phyloP scores from a whole-genome alignment of 805 yeast species.

The Ogataea kodamae region DNA sequence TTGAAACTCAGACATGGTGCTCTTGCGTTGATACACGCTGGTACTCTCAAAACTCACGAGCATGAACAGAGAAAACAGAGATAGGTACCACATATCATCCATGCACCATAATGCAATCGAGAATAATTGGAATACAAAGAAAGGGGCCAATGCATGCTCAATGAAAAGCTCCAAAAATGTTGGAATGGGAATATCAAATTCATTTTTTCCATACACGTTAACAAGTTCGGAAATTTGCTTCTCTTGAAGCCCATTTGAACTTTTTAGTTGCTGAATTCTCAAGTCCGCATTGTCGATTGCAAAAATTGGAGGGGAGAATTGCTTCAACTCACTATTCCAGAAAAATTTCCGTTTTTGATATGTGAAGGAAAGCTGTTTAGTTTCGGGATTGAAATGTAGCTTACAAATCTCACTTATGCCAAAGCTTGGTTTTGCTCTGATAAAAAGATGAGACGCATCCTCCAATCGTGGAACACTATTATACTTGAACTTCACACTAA shows the following conservation, averaged over 20 bases:
- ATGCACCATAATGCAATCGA: slow-evolving; percentile 94
- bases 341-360: slow-evolving; percentile 92
- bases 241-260: slow-evolving; percentile 33
- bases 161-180: slow-evolving; percentile 85
- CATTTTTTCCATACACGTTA: slow-evolving; percentile 77
- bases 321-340: slow-evolving; percentile 48
- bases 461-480: slow-evolving; percentile 44
- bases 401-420: slow-evolving; percentile 80
- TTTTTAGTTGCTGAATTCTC: slow-evolving; percentile 53
- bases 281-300: slow-evolving; percentile 65
- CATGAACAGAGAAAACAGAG: slow-evolving; percentile 88
- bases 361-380: slow-evolving; percentile 63
- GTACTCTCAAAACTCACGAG: slow-evolving; percentile 89
- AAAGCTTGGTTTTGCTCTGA: slow-evolving; percentile 78
- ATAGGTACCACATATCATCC: slow-evolving; percentile 96
- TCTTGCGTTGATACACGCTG: slow-evolving; percentile 91
- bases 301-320: slow-evolving; percentile 81
- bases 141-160: slow-evolving; percentile 98
- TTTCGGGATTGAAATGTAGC: slow-evolving; percentile 52
- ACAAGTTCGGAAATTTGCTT: slow-evolving; percentile 34
- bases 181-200: slow-evolving; percentile 94
- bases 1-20: slow-evolving; percentile 92
- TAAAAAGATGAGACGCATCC: slow-evolving; percentile 69
- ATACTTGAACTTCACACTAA: slow-evolving; percentile 71
- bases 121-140: slow-evolving; percentile 93